A percentile compares a stretch with the other conserved stretches of the same genome.
Conservation (phyloP, 805 yeast genomes). For the Danielia oregonensis region DNA sequence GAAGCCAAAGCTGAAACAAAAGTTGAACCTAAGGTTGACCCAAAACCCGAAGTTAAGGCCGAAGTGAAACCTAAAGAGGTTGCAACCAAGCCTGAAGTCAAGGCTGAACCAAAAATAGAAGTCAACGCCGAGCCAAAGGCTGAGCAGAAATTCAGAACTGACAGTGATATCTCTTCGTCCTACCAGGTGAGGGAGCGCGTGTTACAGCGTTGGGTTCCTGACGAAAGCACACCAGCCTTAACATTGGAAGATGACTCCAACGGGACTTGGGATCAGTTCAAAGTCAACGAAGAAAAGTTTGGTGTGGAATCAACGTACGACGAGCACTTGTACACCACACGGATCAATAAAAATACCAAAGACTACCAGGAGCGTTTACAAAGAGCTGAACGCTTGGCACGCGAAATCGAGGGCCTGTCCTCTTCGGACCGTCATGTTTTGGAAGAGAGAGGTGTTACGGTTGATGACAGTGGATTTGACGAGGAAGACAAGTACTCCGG, state of each 20-base stretch:
- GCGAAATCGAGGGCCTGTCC: conserved; percentile 68
- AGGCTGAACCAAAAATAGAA: background rate
- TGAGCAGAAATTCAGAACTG: conserved; percentile 64
- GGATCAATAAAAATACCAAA: conserved; percentile 64
- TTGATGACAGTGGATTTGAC: conserved; percentile 84
- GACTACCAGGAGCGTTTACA: conserved; percentile 61
- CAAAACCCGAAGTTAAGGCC: background rate
- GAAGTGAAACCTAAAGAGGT: background rate
- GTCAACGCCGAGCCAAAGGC: background rate
- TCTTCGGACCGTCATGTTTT: conserved; percentile 74
- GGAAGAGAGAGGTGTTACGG: conserved; percentile 79
- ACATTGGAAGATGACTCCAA: conserved; percentile 33
- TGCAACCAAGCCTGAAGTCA: background rate
- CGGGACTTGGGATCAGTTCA: conserved; percentile 86
- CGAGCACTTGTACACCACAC: conserved; percentile 85
- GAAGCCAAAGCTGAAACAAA: background rate
- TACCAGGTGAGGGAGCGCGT: conserved; percentile 57
- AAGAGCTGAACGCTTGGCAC: conserved; percentile 75
- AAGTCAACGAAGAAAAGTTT: conserved; percentile 82
- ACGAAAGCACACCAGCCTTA: conserved; percentile 33
- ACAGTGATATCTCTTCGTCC: conserved; percentile 69
- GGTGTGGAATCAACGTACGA: conserved; percentile 83
- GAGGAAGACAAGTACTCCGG: conserved; percentile 97
- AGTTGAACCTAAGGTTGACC: conserved; percentile 1
- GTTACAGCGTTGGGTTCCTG: conserved; percentile 84